Conservation (phyloP, 2,329 filamentous ascomycete species). For the Sodiomyces alkalinus region DNA sequence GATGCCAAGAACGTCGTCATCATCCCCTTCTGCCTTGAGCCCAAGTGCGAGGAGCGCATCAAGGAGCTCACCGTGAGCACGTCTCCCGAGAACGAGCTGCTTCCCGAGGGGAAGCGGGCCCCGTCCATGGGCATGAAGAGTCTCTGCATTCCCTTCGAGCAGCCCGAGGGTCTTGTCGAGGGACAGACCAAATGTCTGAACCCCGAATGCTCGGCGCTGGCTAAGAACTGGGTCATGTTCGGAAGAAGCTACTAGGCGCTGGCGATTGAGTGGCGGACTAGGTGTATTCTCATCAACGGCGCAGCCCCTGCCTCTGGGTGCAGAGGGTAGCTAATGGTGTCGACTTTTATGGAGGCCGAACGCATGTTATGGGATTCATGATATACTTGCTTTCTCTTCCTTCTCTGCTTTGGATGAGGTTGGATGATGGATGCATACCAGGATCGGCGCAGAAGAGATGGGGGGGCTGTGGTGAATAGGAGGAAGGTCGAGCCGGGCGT, state of each 20-base stretch:
- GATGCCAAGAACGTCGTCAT: constrained; percentile 87
- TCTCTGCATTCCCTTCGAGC: constrained; percentile 63
- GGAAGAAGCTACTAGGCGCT: constrained; percentile 49
- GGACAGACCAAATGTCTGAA: constrained; percentile 86
- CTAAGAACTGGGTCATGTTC: constrained; percentile 87
- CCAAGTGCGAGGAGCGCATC: constrained; percentile 81
- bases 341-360: too few relatives aligned
- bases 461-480: too few relatives aligned
- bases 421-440: too few relatives aligned
- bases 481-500: too few relatives aligned
- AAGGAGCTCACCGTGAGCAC: constrained; percentile 78
- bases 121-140: constrained; percentile 53
- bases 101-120: constrained; percentile 36
- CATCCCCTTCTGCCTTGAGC: constrained; percentile 74
- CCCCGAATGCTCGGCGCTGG: constrained; percentile 63
- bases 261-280: too few relatives aligned
- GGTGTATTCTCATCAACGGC: too few relatives aligned
- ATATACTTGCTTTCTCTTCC: too few relatives aligned
- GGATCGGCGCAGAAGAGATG: too few relatives aligned
- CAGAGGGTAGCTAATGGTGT: too few relatives aligned
- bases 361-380: too few relatives aligned
- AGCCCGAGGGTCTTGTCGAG: constrained; percentile 63
- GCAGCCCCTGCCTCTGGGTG: too few relatives aligned
- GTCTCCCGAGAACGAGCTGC: constrained; percentile 22
- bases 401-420: too few relatives aligned